Evolutionary conservation across 2,329 filamentous ascomycete genomes (phyloP), one percentile per base, ranked within the genome.

Genomic region (Trichothecium sympodiale): DNA sequence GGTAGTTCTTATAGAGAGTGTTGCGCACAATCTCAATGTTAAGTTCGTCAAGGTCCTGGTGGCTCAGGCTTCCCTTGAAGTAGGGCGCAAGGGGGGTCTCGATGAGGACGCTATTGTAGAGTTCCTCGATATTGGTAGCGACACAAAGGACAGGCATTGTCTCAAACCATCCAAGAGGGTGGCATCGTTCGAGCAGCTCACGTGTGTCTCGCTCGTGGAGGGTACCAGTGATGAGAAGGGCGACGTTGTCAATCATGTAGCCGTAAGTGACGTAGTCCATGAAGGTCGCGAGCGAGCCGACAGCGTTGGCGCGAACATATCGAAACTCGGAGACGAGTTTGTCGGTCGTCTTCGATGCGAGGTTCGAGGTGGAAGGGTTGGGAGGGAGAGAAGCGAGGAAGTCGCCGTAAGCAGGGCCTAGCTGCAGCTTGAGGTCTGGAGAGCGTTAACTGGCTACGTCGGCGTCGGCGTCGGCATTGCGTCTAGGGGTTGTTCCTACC

Each of bases 161-260:
- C 69, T 98, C 91, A 58, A 98, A 98, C 87, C 88, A 96, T 48
- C 91, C 91, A 7, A 98, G 74, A 6, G 91, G 91, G 52, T 98
- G 93, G 61, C 93, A 98, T 60, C 91, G 74, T 55, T 96, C 91
- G 36, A 98, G 67, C 43, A 98, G 74, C 64, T 98, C 91, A 41
- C 88, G 80, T 4, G 91, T 98, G 59, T 98, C 91, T 56, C 91
- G 78, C 65, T 98, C 93, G 63, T 98, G 91, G 20, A 98, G 74
- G 10, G 91, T 98, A 43, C 91, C 91, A 16, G 91, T 98, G 60
- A 98, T 98, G 52, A 98, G 77, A 29, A 98, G 80, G 28, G 93
- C 91, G 36, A 98, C 87, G 52, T 98, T 98, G 65, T 98, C 91
- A 61, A 98, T 98, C 91, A 98, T 98, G 71, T 98, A 98, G 43